Percentiles rank a stretch among this genome's conserved stretches.
phyloP scores from a whole-genome alignment of 2,329 filamentous ascomycete genomes.

The Verticillium dahliae region DNA sequence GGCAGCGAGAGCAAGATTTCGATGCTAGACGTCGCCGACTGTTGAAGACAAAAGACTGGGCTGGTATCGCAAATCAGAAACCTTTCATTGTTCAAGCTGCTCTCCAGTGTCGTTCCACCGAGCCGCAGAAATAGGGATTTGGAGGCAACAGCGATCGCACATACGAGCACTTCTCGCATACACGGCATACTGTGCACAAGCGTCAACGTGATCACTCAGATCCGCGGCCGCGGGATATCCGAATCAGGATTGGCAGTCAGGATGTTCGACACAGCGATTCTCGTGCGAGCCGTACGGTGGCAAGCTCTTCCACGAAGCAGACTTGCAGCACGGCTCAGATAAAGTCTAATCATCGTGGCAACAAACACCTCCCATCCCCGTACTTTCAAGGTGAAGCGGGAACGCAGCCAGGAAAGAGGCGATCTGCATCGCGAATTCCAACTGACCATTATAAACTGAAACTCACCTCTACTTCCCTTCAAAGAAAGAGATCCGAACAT shows the following conservation, averaged over 20 bases:
- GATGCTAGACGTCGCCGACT: background rate
- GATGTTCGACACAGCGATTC: background rate
- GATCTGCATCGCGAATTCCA: too few species aligned
- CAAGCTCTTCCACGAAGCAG: background rate
- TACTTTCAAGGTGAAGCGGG: background rate
- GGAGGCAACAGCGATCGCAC: background rate
- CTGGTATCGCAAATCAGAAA: conserved; percentile 22
- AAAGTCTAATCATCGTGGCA: background rate
- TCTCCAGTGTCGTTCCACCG: background rate
- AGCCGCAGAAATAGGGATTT: conserved; percentile 8
- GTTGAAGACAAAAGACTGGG: background rate
- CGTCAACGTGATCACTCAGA: background rate
- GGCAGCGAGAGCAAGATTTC: background rate
- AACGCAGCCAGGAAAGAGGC: background rate
- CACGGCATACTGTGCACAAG: background rate
- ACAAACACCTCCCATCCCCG: background rate
- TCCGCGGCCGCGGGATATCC: background rate
- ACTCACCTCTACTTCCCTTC: too few species aligned
- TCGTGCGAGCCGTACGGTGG: background rate
- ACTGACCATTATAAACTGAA: too few species aligned
- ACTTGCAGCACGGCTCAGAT: background rate
- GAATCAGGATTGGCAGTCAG: conserved; percentile 10
- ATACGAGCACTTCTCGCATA: background rate
- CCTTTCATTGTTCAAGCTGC: conserved; percentile 11
- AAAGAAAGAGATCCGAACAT: background rate